phyloP scores from a whole-genome alignment of 1,284 basidiomycete species.

The Cryptococcus wingfieldii region DNA sequence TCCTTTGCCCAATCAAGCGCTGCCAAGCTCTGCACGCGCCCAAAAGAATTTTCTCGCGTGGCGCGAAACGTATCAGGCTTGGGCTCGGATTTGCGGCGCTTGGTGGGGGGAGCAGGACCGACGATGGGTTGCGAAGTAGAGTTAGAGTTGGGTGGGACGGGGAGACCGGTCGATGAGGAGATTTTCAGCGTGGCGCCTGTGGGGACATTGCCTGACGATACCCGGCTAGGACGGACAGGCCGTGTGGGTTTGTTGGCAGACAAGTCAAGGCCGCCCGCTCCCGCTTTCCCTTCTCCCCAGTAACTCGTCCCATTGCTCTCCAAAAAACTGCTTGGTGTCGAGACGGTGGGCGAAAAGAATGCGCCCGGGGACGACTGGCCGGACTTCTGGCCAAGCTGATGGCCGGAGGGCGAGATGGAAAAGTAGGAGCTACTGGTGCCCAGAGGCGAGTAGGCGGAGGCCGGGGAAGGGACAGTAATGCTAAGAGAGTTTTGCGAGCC shows the following conservation, averaged over 20 bases:
- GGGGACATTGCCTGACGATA: background rate
- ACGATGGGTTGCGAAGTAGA: background rate
- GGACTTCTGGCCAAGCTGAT: slow-evolving; percentile 15
- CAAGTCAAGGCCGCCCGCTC: too few species aligned
- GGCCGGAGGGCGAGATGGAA: slow-evolving; percentile 14
- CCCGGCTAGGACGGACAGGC: background rate
- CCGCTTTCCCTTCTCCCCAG: too few species aligned
- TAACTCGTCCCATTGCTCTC: background rate
- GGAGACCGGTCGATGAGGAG: background rate
- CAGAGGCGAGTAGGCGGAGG: slow-evolving; percentile 21
- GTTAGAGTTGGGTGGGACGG: background rate
- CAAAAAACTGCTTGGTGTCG: slow-evolving; percentile 9
- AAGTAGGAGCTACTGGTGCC: slow-evolving; percentile 14
- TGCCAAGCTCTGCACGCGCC: background rate
- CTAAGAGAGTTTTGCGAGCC: slow-evolving; percentile 5
- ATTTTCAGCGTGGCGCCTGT: background rate
- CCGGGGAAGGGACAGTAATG: slow-evolving; percentile 24
- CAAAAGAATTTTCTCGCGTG: slow-evolving; percentile 1
- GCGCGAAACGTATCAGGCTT: slow-evolving; percentile 17
- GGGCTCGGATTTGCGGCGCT: slow-evolving; percentile 39
- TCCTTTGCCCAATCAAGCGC: background rate
- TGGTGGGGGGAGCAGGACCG: slow-evolving; percentile 11
- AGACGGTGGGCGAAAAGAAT: slow-evolving; percentile 18
- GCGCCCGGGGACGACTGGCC: slow-evolving; percentile 21
- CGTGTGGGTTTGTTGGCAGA: background rate